A percentile compares a stretch with the other conserved stretches of the same genome.
phyloP scores from a whole-genome alignment of 2,329 filamentous ascomycete species.

The Drechslerella dactyloides region DNA sequence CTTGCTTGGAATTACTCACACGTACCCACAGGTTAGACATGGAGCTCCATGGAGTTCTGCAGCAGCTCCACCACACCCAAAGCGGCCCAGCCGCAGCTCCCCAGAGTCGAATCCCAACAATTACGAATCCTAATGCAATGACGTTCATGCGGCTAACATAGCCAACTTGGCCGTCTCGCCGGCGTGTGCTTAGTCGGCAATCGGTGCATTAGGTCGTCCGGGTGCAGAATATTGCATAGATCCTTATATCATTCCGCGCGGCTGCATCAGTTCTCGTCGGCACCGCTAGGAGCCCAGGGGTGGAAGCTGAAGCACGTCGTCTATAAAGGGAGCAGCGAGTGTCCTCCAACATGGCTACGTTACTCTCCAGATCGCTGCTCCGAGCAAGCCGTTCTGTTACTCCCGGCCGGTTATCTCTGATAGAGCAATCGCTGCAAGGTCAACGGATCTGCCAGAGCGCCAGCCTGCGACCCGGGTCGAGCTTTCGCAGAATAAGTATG shows the following conservation, averaged over 20 bases:
- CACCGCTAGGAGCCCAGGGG: not conserved
- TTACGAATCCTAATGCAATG: conserved; percentile 18
- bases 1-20: not conserved
- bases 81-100: conserved; percentile 22
- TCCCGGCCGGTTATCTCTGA: conserved; percentile 14
- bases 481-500: conserved; percentile 23
- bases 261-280: not conserved
- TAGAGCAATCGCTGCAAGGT: conserved; percentile 13
- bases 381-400: conserved; percentile 26
- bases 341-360: conserved; percentile 46
- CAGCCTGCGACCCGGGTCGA: conserved; percentile 9
- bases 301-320: conserved; percentile 14
- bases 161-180: not conserved
- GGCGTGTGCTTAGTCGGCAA: conserved; percentile 18
- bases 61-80: conserved; percentile 35
- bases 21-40: conserved; percentile 30
- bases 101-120: conserved; percentile 29
- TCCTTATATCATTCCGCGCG: conserved; percentile 1
- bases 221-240: not conserved
- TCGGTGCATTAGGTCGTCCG: conserved; percentile 33
- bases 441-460: conserved; percentile 23
- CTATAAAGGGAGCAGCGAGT: conserved; percentile 36
- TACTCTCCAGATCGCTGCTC: conserved; percentile 45
- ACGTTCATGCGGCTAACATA: conserved; percentile 26
- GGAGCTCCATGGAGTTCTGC: conserved; percentile 13